phyloP scores from a whole-genome alignment of 2,329 filamentous ascomycete genomes.

The Raffaelea arxii region DNA sequence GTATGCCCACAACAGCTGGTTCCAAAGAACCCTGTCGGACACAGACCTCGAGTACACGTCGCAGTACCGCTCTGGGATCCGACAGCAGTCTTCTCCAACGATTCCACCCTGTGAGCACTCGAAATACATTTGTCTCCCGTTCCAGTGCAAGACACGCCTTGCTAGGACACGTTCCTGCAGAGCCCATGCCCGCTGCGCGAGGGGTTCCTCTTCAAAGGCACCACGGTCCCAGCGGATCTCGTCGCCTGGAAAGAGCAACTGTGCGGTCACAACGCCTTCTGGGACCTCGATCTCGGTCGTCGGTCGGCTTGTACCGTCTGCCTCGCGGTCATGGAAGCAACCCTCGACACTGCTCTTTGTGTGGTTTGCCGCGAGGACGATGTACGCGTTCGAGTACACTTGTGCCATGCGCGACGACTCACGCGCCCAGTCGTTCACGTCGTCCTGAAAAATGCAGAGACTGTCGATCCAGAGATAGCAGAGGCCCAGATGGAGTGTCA shows the following conservation, averaged over 20 bases:
- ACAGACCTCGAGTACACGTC: not conserved
- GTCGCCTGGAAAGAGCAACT: not conserved
- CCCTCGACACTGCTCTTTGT: not conserved
- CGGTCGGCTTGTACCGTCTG: not conserved
- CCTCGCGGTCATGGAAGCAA: not conserved
- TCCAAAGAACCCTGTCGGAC: not conserved
- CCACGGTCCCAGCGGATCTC: not conserved
- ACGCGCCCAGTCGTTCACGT: not conserved
- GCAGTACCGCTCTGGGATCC: not conserved
- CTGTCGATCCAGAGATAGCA: not conserved
- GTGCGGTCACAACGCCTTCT: not conserved
- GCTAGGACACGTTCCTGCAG: not conserved
- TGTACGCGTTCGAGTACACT: not conserved
- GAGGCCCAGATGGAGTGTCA: not conserved
- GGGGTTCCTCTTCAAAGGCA: not conserved
- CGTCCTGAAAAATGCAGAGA: not conserved
- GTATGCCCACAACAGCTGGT: not conserved
- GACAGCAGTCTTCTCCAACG: not conserved
- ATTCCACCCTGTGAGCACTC: not conserved
- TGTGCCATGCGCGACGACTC: not conserved
- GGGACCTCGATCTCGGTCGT: not conserved
- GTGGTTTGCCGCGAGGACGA: not conserved
- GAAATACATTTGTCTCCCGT: not conserved
- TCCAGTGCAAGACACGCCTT: not conserved
- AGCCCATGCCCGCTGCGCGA: not conserved